Conservation (phyloP, 2,329 filamentous ascomycete species). For the Aspergillus sp. region DNA sequence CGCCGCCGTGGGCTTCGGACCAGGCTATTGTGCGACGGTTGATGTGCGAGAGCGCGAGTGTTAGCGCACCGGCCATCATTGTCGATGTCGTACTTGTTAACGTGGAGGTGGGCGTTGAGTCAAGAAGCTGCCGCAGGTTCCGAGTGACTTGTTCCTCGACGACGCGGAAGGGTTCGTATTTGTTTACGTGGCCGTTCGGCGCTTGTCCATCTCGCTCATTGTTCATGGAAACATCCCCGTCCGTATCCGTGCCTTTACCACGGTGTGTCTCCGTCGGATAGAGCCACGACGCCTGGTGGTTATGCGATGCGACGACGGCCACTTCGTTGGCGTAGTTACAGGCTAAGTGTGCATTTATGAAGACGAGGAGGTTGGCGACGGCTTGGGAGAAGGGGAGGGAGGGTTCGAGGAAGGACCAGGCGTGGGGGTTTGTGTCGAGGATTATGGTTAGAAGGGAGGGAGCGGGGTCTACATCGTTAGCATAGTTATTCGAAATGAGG, state of each 20-base stretch:
- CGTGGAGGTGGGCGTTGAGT: slow-evolving; percentile 58
- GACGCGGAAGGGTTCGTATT: slow-evolving; percentile 84
- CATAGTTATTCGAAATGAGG: not conserved
- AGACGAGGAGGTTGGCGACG: slow-evolving; percentile 84
- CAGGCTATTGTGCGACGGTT: slow-evolving; percentile 70
- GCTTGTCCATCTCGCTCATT: slow-evolving; percentile 14
- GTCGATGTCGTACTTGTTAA: slow-evolving; percentile 62
- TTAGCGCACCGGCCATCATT: slow-evolving; percentile 84
- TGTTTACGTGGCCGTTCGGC: slow-evolving; percentile 59
- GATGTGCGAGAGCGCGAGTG: slow-evolving; percentile 81
- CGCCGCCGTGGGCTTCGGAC: slow-evolving; percentile 49
- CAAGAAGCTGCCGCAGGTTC: slow-evolving; percentile 67
- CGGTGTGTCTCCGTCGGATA: slow-evolving; percentile 56
- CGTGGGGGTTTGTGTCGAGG: slow-evolving; percentile 92
- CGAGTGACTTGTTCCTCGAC: slow-evolving; percentile 74
- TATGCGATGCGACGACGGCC: slow-evolving; percentile 83
- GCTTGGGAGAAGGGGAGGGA: slow-evolving; percentile 75
- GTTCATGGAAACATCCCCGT: slow-evolving; percentile 55
- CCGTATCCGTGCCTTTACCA: slow-evolving; percentile 15
- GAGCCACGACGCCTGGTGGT: slow-evolving; percentile 78
- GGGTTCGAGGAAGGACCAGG: slow-evolving; percentile 73
- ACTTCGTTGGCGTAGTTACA: slow-evolving; percentile 92
- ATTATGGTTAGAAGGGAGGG: slow-evolving; percentile 86
- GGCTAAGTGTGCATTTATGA: slow-evolving; percentile 92
- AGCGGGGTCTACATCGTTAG: slow-evolving; percentile 39